Conservation (phyloP, 768 basidiomycete species). For the Austroboletus eburneus region DNA sequence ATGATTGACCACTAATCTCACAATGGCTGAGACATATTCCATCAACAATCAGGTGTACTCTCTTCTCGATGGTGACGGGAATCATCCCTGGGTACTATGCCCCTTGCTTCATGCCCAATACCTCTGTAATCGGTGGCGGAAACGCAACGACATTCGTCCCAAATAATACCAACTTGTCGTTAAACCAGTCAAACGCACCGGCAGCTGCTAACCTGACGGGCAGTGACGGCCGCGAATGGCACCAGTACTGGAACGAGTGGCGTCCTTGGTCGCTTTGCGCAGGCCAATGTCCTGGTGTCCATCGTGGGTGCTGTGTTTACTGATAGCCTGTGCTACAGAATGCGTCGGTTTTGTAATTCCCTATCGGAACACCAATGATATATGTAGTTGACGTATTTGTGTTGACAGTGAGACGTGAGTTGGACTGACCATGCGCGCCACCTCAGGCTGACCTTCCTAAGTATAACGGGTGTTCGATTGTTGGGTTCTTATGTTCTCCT, state of each 20-base stretch:
- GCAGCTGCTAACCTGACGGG: conserved; percentile 39
- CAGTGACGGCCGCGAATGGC: background rate
- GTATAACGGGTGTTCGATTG: too few relatives aligned
- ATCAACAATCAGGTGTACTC: conserved; percentile 45
- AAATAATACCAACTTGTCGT: conserved; percentile 25
- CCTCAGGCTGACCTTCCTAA: too few relatives aligned
- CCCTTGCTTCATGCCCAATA: conserved; percentile 40
- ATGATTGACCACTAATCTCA: background rate
- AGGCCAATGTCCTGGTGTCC: conserved; percentile 3
- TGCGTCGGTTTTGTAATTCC: too few relatives aligned
- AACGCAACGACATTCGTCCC: conserved; percentile 36
- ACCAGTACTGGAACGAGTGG: background rate
- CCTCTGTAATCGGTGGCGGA: conserved; percentile 36
- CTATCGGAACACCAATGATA: conserved; percentile 1
- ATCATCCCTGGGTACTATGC: conserved; percentile 38
- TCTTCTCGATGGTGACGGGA: conserved; percentile 39
- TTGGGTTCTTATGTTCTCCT: too few relatives aligned
- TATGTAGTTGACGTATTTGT: conserved; percentile 7
- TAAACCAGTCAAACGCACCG: conserved; percentile 30
- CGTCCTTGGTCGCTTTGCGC: conserved; percentile 2
- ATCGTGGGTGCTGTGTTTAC: conserved; percentile 9
- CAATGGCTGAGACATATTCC: conserved; percentile 24
- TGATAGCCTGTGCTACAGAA: conserved; percentile 14
- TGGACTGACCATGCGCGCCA: too few relatives aligned
- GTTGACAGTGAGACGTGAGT: too few relatives aligned